Conservation (phyloP, 2,329 filamentous ascomycete genomes). For the Didymella pomorum region DNA sequence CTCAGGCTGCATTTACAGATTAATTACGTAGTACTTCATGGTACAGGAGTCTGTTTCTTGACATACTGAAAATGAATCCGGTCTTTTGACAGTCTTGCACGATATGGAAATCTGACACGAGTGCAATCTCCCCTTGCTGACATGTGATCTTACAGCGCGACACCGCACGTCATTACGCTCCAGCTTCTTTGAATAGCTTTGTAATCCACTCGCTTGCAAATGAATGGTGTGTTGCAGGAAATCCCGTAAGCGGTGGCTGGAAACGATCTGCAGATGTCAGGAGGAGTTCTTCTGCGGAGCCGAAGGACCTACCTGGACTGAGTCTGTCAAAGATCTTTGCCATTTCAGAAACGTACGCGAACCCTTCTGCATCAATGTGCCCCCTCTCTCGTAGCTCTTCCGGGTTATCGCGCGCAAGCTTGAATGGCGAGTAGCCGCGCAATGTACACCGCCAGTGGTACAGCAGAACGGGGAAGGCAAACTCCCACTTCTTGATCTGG, state of each 20-base stretch:
- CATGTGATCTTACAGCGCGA: conserved; percentile 7
- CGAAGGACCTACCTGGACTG: conserved; percentile 34
- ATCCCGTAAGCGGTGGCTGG: conserved; percentile 40
- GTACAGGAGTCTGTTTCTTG: conserved; percentile 16
- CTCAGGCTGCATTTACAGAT: conserved; percentile 18
- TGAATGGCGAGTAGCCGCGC: conserved; percentile 45
- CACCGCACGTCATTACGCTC: conserved; percentile 27
- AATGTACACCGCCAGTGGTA: conserved; percentile 46
- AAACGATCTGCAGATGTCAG: conserved; percentile 38
- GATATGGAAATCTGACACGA: conserved; percentile 5
- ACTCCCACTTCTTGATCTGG: conserved; percentile 49
- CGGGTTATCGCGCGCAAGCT: conserved; percentile 46
- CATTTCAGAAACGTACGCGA: conserved; percentile 43
- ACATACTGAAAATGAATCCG: conserved; percentile 20
- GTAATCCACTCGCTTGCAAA: conserved; percentile 45
- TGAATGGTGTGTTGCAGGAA: conserved; percentile 35
- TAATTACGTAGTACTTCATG: conserved; percentile 20
- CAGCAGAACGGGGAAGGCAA: conserved; percentile 42
- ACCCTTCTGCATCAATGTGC: conserved; percentile 40
- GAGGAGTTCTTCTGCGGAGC: not conserved
- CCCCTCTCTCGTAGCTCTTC: conserved; percentile 42
- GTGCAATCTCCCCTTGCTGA: conserved; percentile 5
- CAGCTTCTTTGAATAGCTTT: conserved; percentile 45
- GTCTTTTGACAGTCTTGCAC: conserved; percentile 16
- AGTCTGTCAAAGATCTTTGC: conserved; percentile 36